Base-by-base conservation (phyloP, 169 alveolate genomes). In the Cyclospora cayetanensis region DNA sequence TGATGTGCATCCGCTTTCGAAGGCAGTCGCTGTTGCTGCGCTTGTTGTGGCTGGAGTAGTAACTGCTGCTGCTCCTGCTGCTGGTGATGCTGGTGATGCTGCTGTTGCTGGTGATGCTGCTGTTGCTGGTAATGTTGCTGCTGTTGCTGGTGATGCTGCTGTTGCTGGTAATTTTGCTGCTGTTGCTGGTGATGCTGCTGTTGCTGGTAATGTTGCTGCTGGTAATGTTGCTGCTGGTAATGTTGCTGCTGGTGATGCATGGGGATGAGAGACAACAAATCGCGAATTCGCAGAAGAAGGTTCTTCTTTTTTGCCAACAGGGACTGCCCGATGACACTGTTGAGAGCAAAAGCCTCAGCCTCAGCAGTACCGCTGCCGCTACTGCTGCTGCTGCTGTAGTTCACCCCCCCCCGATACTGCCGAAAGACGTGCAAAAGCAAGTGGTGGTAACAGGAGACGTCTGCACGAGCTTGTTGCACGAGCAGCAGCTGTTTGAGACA, bases 371-470 rank as follows among this genome's bases (percentile, higher is more conserved):
- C 27, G 70, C 70, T 22, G 34, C 70, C 27, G 77, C 43, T 66
- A 42, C 43, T n/a, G 42, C 42, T 31, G 43, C 37, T 31, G 43
- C 43, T 31, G 77, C 37, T n/a, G 72, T 18, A 20, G 72, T 12
- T 1, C 1, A 4, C 82, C 39, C 34, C 15, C 7, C 72, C 25
- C 34, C 29, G 68, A 12, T 34, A 46, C 43, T 52, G 46, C 7
- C 37, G 39, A 1, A 27, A 18, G 72, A 46, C 35, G 43, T 34
- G 88, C 72, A 46, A 46, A n/a, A 79, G 42, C 31, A 42, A 55
- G 68, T 79, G 68, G 66, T 55, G 66, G 88, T 79, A 79, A 50
- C 88, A 79, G 15, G 35, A 31, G 35, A 79, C 29, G 31, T 55
- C 88, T 46, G 52, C 88, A 1, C 88, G 88, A 27, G 53, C 25